Evolutionary conservation across 331 rosid species (phyloP).

Genomic region (Acacia concinna): DNA sequence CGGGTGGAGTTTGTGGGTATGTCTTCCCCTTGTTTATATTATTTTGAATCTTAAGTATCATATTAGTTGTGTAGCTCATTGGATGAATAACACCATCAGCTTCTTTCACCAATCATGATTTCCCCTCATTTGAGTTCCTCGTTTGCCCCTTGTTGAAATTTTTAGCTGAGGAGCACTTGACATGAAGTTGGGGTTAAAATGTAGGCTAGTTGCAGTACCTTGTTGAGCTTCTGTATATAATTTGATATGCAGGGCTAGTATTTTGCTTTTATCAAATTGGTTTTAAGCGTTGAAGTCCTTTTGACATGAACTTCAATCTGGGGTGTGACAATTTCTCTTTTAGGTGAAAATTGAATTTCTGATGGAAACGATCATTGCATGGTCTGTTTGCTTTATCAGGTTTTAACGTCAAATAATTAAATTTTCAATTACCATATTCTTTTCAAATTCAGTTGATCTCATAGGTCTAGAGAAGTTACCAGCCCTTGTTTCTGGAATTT

Average conservation of each 20-base stretch:
- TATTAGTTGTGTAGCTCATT: not conserved
- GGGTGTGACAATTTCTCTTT: not conserved
- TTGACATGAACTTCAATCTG: not conserved
- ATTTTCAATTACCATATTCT: not conserved
- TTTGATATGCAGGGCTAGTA: not conserved
- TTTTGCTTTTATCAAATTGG: not conserved
- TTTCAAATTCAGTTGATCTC: constrained; percentile 7
- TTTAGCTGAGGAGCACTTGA: not conserved
- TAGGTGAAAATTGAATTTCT: not conserved
- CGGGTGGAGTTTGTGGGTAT: constrained; percentile 95
- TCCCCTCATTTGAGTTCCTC: not conserved
- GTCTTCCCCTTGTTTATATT: constrained; percentile 25
- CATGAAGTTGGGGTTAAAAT: not conserved
- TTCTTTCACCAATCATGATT: not conserved
- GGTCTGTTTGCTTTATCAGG: not conserved
- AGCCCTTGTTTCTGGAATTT: not conserved
- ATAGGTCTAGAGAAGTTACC: not conserved
- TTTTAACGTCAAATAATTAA: not conserved
- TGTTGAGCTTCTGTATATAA: not conserved
- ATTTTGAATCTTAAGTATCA: not conserved
- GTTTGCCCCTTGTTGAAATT: not conserved
- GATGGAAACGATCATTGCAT: not conserved
- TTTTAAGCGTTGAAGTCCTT: not conserved
- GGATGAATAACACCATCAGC: not conserved
- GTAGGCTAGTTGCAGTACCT: not conserved